A percentile compares a stretch with the other conserved stretches of the same genome.
Evolutionary conservation across 306 rosid species (phyloP).

Genomic region (Quercus cerris): DNA sequence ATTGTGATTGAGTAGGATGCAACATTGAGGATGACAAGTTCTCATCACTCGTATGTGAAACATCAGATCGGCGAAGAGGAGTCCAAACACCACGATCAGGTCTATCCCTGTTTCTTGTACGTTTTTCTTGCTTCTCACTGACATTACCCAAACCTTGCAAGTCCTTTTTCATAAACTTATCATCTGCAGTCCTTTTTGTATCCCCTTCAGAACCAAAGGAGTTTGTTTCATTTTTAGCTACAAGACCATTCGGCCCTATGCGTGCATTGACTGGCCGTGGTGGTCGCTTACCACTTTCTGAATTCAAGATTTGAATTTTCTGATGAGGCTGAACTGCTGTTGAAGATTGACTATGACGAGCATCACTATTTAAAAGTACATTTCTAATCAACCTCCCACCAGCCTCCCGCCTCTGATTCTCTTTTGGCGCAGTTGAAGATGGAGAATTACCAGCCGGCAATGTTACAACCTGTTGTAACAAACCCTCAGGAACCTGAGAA

Average conservation of each 20-base stretch:
- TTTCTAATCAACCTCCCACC: slow-evolving; percentile 76
- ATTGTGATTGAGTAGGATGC: slow-evolving; percentile 38
- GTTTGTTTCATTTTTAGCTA: slow-evolving; percentile 43
- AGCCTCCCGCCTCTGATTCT: slow-evolving; percentile 70
- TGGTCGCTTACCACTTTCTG: slow-evolving; percentile 61
- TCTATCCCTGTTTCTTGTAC: slow-evolving; percentile 87
- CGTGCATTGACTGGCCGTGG: slow-evolving; percentile 44
- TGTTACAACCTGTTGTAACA: slow-evolving; percentile 34
- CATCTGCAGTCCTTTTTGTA: slow-evolving; percentile 48
- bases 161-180: slow-evolving; percentile 57
- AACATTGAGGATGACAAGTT: slow-evolving; percentile 34
- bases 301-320: slow-evolving; percentile 58
- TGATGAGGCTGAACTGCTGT: slow-evolving; percentile 47
- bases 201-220: slow-evolving; percentile 57
- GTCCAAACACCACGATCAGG: slow-evolving; percentile 99
- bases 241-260: slow-evolving; percentile 47
- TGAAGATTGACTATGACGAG: slow-evolving; percentile 56
- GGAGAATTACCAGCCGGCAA: slow-evolving; percentile 46
- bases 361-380: slow-evolving; percentile 67
- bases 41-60: slow-evolving; percentile 54
- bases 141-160: slow-evolving; percentile 42
- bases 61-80: slow-evolving; percentile 81
- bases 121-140: slow-evolving; percentile 74
- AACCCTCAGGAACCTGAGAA: slow-evolving; percentile 41
- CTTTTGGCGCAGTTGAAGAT: slow-evolving; percentile 51